Base-by-base conservation (phyloP, 2,329 filamentous ascomycete species). In the Hawksworthiomyces lignivorus region DNA sequence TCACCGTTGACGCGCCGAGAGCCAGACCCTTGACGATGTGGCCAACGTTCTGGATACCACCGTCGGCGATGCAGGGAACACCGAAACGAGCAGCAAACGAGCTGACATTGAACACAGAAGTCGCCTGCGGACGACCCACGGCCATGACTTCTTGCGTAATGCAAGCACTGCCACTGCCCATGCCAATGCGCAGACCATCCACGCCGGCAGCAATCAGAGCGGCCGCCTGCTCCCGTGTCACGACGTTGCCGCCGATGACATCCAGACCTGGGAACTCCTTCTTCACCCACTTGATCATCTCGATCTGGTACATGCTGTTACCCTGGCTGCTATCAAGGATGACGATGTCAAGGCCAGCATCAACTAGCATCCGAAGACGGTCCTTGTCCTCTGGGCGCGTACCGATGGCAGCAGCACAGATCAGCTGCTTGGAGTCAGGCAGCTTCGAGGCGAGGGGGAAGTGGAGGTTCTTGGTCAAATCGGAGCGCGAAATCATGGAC, bases 81-180 rank as follows among this genome's bases (percentile, higher is more conserved):
- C 94, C 92, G 57, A 98, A 98, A 53, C 81, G 82, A 44, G 84
- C 84, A 39, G 92, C 90, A 57, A 98, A 98, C 41, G 79, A 72
- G 57, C 86, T 82, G 55, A 98, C 92, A 54, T 82, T 86, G 72
- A 85, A 88, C 46, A 98, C 90, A 32, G 92, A 82, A 21, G 89
- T 87, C 31, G 94, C 92, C 69, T 98, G 92, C 44, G 92, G 92
- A 56, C 92, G 84, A 46, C 94, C 92, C 37, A 98, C 90, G 54
- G 92, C 92, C 92, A 98, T 98, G 60, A 98, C 94, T 70, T 98
- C 92, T 68, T 98, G 92, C 43, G 92, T 98, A 56, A 98, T 98
- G 68, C 92, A 98, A 59, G 92, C 92, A 59, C 87, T 94, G 59
- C 92, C 92, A 61, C 87, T 94, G 54, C 92, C 92, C 92, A 98